Evolutionary conservation across 2,329 filamentous ascomycete genomes (phyloP).

Genomic region (Aspergillus tubingensis): DNA sequence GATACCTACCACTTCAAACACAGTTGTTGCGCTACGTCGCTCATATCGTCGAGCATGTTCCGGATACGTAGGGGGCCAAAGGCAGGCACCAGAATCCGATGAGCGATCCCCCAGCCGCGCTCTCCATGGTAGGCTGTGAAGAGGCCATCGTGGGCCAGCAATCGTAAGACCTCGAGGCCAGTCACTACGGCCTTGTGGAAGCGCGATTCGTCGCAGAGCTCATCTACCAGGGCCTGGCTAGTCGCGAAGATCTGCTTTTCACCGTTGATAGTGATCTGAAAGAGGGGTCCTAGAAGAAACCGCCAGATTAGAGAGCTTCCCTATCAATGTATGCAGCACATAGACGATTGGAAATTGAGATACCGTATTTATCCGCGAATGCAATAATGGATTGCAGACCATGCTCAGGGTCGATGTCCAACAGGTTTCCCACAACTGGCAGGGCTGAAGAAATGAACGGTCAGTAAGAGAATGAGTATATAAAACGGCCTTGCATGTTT

Average conservation of each 20-base stretch:
- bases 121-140: constrained; percentile 57
- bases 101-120: constrained; percentile 61
- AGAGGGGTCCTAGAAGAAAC: constrained; percentile 54
- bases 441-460: not conserved
- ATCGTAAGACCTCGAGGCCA: constrained; percentile 1
- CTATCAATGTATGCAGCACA: too few relatives aligned
- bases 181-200: constrained; percentile 9
- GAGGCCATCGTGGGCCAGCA: constrained; percentile 57
- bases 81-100: constrained; percentile 13
- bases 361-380: constrained; percentile 67
- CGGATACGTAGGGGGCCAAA: constrained; percentile 14
- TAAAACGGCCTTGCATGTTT: too few relatives aligned
- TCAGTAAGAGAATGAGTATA: too few relatives aligned
- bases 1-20: constrained; percentile 30
- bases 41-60: constrained; percentile 15
- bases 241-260: constrained; percentile 51
- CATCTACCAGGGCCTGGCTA: constrained; percentile 59
- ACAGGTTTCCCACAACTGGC: constrained; percentile 59
- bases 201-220: constrained; percentile 66
- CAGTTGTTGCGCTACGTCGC: constrained; percentile 10
- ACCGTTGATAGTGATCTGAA: constrained; percentile 54
- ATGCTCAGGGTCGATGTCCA: constrained; percentile 61
- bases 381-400: constrained; percentile 57
- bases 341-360: too few relatives aligned
- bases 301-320: too few relatives aligned